phyloP scores from a whole-genome alignment of 2,329 filamentous ascomycete genomes.

The Chrysosporium queenslandicum region DNA sequence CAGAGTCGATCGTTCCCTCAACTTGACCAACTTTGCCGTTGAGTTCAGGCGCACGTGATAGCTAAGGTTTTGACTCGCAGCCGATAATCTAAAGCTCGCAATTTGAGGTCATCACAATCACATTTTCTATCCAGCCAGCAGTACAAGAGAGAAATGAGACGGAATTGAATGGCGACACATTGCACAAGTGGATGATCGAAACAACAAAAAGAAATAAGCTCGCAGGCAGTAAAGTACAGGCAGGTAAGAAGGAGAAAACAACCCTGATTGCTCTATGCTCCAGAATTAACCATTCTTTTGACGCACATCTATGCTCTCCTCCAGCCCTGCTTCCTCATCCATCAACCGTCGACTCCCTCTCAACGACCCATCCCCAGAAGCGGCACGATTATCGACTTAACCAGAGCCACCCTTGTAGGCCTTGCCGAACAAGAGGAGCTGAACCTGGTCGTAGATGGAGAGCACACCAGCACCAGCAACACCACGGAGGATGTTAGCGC shows the following conservation, averaged over 20 bases:
- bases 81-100: background rate
- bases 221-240: constrained; percentile 43
- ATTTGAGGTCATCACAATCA: constrained; percentile 11
- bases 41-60: no score
- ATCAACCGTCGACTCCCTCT: constrained; percentile 19
- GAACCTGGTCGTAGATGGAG: constrained; percentile 99
- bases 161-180: constrained; percentile 18
- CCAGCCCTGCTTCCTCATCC: constrained; percentile 15
- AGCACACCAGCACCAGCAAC: constrained; percentile 99
- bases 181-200: constrained; percentile 16
- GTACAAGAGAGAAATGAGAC: constrained; percentile 13
- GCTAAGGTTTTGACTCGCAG: no score
- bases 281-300: constrained; percentile 35
- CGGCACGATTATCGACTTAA: constrained; percentile 23
- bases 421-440: constrained; percentile 99
- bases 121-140: constrained; percentile 15
- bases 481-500: constrained; percentile 99
- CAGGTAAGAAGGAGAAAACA: constrained; percentile 35
- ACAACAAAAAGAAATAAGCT: constrained; percentile 22
- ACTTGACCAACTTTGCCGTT: no score
- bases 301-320: constrained; percentile 28
- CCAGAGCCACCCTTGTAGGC: constrained; percentile 62
- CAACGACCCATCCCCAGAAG: constrained; percentile 27
- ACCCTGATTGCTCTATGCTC: constrained; percentile 34
- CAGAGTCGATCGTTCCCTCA: background rate